Conservation (phyloP, 495 filamentous ascomycete species). For the Xylaria acuta region DNA sequence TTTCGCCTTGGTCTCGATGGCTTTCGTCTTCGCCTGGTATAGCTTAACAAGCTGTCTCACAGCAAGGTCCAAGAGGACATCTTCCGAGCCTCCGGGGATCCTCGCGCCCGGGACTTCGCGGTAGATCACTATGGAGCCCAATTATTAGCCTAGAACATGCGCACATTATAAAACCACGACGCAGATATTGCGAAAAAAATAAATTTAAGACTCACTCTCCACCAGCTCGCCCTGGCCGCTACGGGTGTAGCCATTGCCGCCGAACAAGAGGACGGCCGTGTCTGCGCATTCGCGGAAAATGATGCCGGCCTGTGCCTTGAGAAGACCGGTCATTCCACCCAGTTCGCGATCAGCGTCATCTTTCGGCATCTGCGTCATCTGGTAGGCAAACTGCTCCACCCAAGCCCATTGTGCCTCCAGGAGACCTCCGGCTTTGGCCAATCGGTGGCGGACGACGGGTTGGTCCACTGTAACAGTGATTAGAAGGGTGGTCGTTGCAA, state of each 20-base stretch:
- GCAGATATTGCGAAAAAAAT: not conserved
- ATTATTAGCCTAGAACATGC: not conserved
- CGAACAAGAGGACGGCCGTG: conserved; percentile 71
- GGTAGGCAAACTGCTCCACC: conserved; percentile 77
- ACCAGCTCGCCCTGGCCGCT: conserved; percentile 72
- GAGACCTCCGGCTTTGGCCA: conserved; percentile 72
- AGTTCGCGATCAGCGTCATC: conserved; percentile 68
- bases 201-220: conserved; percentile 63
- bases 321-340: conserved; percentile 72
- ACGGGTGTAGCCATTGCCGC: conserved; percentile 73
- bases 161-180: not conserved
- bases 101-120: conserved; percentile 67
- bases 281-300: conserved; percentile 74
- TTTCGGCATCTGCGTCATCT: conserved; percentile 67
- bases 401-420: conserved; percentile 76
- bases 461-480: conserved; percentile 60
- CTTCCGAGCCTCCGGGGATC: conserved; percentile 76
- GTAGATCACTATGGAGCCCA: conserved; percentile 57
- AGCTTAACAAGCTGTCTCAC: conserved; percentile 76
- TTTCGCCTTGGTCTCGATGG: conserved; percentile 52
- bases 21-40: conserved; percentile 67
- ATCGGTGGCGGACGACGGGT: conserved; percentile 72
- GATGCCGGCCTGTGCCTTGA: conserved; percentile 73
- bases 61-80: conserved; percentile 75
- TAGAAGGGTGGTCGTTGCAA: not conserved